phyloP scores from a whole-genome alignment of 1,284 basidiomycete species.

The Cerioporus squamosus region DNA sequence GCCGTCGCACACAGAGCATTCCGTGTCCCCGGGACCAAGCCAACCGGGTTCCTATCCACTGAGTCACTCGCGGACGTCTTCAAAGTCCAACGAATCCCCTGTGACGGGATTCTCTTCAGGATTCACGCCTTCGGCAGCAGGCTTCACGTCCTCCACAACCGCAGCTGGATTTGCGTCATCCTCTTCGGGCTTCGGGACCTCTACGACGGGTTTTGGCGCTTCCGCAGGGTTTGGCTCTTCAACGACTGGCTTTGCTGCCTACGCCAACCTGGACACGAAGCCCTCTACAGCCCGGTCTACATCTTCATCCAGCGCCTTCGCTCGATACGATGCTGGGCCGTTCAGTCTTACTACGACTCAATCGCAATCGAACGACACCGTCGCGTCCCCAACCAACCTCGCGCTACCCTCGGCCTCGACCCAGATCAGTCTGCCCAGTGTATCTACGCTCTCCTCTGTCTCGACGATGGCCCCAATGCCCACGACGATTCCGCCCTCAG shows the following conservation, averaged over 20 bases:
- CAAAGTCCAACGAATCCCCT: neutral
- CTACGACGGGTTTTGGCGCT: too few species aligned
- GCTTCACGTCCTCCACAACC: too few species aligned
- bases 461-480: neutral
- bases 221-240: too few species aligned
- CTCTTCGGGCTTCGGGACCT: too few species aligned
- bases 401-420: neutral
- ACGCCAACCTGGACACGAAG: neutral
- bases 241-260: neutral
- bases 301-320: constrained; percentile 12
- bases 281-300: neutral
- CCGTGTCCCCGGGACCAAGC: constrained; percentile 9
- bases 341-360: constrained; percentile 12
- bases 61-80: constrained; percentile 14
- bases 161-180: too few species aligned
- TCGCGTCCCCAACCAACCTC: neutral
- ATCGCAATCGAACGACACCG: neutral
- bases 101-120: constrained; percentile 6
- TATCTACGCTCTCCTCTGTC: constrained; percentile 8
- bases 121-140: too few species aligned
- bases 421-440: neutral
- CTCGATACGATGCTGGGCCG: constrained; percentile 7
- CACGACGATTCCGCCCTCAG: constrained; percentile 16
- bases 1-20: constrained; percentile 1
- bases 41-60: constrained; percentile 5